Conservation (phyloP, 2,329 filamentous ascomycete species). For the Neopestalotiopsis sp. region DNA sequence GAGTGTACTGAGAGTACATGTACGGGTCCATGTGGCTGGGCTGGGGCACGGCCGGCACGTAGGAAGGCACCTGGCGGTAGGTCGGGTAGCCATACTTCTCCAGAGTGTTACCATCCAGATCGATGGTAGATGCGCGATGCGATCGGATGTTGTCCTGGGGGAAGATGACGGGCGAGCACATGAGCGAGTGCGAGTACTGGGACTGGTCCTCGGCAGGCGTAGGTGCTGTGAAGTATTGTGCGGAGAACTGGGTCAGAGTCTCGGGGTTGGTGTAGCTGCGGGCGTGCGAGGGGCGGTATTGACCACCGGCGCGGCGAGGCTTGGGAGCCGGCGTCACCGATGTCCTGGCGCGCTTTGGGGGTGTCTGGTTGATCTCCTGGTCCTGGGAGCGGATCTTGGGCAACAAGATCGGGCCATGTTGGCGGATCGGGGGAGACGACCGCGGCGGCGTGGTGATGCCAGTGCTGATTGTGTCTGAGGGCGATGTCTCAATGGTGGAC, state of each 20-base stretch:
- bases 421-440: slow-evolving; percentile 72
- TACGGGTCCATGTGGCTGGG: slow-evolving; percentile 47
- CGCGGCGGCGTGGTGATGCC: slow-evolving; percentile 70
- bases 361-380: slow-evolving; percentile 69
- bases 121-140: slow-evolving; percentile 70
- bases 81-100: slow-evolving; percentile 82
- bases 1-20: slow-evolving; percentile 51
- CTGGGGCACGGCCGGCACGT: slow-evolving; percentile 43
- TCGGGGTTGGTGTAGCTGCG: slow-evolving; percentile 69
- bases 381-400: slow-evolving; percentile 89
- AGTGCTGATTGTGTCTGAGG: slow-evolving; percentile 70
- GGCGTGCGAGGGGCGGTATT: slow-evolving; percentile 53
- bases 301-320: slow-evolving; percentile 35
- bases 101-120: slow-evolving; percentile 69
- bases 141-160: slow-evolving; percentile 52
- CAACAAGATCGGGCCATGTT: slow-evolving; percentile 79
- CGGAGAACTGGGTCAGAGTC: slow-evolving; percentile 49
- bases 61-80: slow-evolving; percentile 75
- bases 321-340: slow-evolving; percentile 48
- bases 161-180: slow-evolving; percentile 70
- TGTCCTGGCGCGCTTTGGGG: slow-evolving; percentile 64
- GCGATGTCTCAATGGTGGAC: slow-evolving; percentile 67
- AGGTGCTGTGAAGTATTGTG: slow-evolving; percentile 42
- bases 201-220: slow-evolving; percentile 37
- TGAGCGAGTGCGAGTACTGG: slow-evolving; percentile 53